These are phyloP conservation scores for Cladosporium sp. DNA, from an alignment of 2,329 filamentous ascomycete species.

Conservation along the genomic window DNA sequence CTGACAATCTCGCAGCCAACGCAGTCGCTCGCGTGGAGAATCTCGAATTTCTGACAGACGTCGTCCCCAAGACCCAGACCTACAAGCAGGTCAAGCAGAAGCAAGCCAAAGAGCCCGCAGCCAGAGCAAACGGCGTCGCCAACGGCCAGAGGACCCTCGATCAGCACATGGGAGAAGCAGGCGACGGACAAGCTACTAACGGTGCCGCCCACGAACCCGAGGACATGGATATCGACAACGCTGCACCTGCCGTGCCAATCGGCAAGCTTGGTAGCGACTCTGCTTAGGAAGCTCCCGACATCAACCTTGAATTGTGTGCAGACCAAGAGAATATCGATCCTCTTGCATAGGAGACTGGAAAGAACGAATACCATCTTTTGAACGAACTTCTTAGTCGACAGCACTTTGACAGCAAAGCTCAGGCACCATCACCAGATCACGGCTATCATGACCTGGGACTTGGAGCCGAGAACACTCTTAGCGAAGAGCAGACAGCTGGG, in stretches of 20 bases:
- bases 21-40: constrained; percentile 88
- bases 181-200: constrained; percentile 29
- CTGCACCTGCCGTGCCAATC: neutral
- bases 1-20: constrained; percentile 58
- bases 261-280: no score
- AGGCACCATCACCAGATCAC: neutral
- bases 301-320: no score
- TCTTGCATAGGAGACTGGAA: constrained; percentile 11
- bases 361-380: neutral
- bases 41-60: constrained; percentile 89
- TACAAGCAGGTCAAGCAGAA: constrained; percentile 76
- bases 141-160: constrained; percentile 28
- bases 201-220: constrained; percentile 26
- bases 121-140: constrained; percentile 17
- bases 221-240: constrained; percentile 31
- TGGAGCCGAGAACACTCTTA: neutral
- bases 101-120: constrained; percentile 31
- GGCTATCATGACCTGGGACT: neutral
- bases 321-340: constrained; percentile 12
- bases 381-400: neutral
- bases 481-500: neutral
- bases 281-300: neutral
- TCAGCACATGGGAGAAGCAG: constrained; percentile 22
- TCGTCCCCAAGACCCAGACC: constrained; percentile 82
- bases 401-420: neutral